Base-by-base conservation (phyloP, 208 protist species). In the Leishmania turanica region DNA sequence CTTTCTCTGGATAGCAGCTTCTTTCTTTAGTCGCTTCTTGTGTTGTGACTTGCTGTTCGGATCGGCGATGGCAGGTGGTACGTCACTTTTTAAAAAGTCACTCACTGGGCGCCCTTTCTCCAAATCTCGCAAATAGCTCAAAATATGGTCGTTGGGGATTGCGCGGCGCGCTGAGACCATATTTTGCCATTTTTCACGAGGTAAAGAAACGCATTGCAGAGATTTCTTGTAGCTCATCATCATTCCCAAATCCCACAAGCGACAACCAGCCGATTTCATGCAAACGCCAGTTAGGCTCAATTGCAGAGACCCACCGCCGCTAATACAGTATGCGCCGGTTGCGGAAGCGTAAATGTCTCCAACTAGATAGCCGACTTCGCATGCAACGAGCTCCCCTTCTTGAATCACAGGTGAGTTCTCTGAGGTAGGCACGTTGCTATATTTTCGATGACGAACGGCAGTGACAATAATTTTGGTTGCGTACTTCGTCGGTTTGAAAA, bases 211-310 rank as follows among this genome's bases (percentile, higher is more conserved):
- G 75, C 84, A 88, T 54, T 77, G 78, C 21, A 83, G 45, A 0
- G 40, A 27, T 51, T 73, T 74, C 51, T 98, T 98, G 87, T 98
- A 98, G 15, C 74, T 74, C 89, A 97, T 89, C 34, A 58, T 42
- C 95, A 98, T 98, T 15, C 93, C 95, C n/a, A 98, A 82, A 87
- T 98, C 95, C 94, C 95, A 98, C 0, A 96, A 70, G 8, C 69
- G 88, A 75, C 92, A 96, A 19, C 93, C 93, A 5, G 87, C 79
- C 0, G 80, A 58, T 3, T 82, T 78, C 85, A 98, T 81, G 37
- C 87, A 84, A 27, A 85, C 73, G 1, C 84, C 93, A 21, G 88
- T 92, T 17, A 92, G 49, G 24, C 88, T 89, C 37, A 98, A 75
- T 65, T 97, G 95, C 47, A 97, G 62, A 1, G 84, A 81, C 0